phyloP scores from a whole-genome alignment of 495 filamentous ascomycete genomes.

The Penicillium maclennaniae region DNA sequence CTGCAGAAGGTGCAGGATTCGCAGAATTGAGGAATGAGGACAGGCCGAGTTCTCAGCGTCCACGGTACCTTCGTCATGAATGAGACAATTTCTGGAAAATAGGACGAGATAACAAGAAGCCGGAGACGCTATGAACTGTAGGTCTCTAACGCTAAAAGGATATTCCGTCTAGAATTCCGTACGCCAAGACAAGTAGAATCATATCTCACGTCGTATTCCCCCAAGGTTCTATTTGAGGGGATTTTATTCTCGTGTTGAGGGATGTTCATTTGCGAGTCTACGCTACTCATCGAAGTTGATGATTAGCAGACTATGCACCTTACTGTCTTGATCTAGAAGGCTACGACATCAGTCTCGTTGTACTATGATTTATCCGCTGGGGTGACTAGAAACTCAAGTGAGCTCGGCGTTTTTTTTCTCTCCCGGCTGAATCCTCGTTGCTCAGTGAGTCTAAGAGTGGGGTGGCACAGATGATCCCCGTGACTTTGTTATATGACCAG shows the following conservation, averaged over 20 bases:
- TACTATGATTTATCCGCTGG: conserved; percentile 22
- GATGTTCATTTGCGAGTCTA: conserved; percentile 38
- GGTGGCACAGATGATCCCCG: conserved; percentile 34
- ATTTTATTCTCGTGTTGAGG: conserved; percentile 35
- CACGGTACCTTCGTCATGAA: conserved; percentile 38
- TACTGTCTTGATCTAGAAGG: conserved; percentile 12
- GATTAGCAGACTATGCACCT: conserved; percentile 35
- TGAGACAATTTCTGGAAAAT: conserved; percentile 33
- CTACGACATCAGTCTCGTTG: conserved; percentile 41
- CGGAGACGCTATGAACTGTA: conserved; percentile 30
- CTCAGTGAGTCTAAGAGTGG: conserved; percentile 35
- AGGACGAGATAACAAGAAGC: conserved; percentile 45
- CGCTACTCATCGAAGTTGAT: conserved; percentile 50
- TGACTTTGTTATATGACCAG: conserved; percentile 35
- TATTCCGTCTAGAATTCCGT: conserved; percentile 20
- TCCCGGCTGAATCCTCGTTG: conserved; percentile 35
- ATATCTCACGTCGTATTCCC: conserved; percentile 36
- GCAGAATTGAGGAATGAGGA: conserved; percentile 41
- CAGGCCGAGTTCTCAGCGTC: conserved; percentile 41
- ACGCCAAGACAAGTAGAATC: conserved; percentile 45
- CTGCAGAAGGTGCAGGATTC: conserved; percentile 39
- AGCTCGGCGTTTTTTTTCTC: conserved; percentile 21
- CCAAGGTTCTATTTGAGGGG: conserved; percentile 34
- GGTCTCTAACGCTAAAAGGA: not conserved
- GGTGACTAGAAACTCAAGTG: not conserved